Evolutionary conservation across 1,139 yeast species (phyloP).

Genomic region (Candida sp.): DNA sequence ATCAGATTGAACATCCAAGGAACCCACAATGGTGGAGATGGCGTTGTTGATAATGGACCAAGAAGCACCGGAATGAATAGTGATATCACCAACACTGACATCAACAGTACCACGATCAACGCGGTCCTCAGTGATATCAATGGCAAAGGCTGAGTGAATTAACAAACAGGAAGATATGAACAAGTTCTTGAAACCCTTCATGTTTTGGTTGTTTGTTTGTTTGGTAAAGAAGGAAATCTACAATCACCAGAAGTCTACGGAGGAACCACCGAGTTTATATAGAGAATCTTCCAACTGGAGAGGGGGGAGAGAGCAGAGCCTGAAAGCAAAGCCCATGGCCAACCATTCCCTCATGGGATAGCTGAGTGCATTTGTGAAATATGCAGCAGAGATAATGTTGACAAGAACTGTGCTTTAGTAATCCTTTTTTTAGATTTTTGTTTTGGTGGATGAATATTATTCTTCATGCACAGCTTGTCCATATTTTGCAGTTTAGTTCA

Average conservation of each 20-base stretch:
- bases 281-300: no score
- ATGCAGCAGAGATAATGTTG: no score
- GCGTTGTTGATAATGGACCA: conserved; percentile 37
- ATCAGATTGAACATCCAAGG: conserved; percentile 19
- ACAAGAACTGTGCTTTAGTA: no score
- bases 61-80: conserved; percentile 26
- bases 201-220: neutral
- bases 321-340: no score
- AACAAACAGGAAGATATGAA: neutral
- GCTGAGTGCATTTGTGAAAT: no score
- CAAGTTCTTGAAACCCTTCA: neutral
- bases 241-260: neutral
- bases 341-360: no score
- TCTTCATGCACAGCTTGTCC: no score
- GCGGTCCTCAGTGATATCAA: conserved; percentile 6
- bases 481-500: no score
- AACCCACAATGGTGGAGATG: conserved; percentile 23
- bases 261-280: neutral
- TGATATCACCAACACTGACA: conserved; percentile 23
- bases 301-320: no score
- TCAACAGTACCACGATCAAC: conserved; percentile 22
- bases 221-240: neutral
- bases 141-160: neutral
- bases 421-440: no score
- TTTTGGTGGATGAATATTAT: no score